A percentile compares a stretch with the other conserved stretches of the same genome.
Evolutionary conservation across 768 basidiomycete genomes (phyloP).

Genomic region (Pisolithus orientalis): DNA sequence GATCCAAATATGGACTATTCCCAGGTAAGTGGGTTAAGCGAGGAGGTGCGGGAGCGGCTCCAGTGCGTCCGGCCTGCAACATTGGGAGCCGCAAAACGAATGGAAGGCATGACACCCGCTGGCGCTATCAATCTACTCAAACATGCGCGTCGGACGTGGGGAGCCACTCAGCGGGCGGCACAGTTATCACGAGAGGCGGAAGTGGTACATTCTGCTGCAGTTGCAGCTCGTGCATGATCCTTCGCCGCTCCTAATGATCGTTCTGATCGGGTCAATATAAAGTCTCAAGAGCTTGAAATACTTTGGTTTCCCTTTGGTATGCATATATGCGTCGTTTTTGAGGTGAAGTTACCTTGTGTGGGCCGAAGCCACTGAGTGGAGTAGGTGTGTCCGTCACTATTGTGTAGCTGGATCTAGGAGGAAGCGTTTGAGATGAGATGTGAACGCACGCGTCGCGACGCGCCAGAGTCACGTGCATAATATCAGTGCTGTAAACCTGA

Average conservation of each 20-base stretch:
- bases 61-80: slow-evolving; percentile 56
- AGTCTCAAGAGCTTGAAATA: neutral
- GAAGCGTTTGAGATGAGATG: too few relatives aligned
- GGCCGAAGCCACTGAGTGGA: too few relatives aligned
- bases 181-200: neutral
- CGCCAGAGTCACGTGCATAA: neutral
- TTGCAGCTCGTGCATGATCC: slow-evolving; percentile 1
- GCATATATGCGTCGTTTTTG: too few relatives aligned
- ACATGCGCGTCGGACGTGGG: slow-evolving; percentile 44
- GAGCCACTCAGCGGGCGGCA: neutral
- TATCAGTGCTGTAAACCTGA: neutral
- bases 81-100: slow-evolving; percentile 84
- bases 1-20: slow-evolving; percentile 69
- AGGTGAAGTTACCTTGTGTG: too few relatives aligned
- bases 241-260: neutral
- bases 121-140: slow-evolving; percentile 62
- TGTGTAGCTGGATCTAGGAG: too few relatives aligned
- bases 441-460: neutral
- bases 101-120: slow-evolving; percentile 90
- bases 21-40: slow-evolving; percentile 60
- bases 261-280: neutral
- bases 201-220: neutral
- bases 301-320: too few relatives aligned
- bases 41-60: slow-evolving; percentile 67
- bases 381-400: too few relatives aligned